Conservation (phyloP, 371 early-diverging fungal genomes). For the Conidiobolus incongruus region DNA sequence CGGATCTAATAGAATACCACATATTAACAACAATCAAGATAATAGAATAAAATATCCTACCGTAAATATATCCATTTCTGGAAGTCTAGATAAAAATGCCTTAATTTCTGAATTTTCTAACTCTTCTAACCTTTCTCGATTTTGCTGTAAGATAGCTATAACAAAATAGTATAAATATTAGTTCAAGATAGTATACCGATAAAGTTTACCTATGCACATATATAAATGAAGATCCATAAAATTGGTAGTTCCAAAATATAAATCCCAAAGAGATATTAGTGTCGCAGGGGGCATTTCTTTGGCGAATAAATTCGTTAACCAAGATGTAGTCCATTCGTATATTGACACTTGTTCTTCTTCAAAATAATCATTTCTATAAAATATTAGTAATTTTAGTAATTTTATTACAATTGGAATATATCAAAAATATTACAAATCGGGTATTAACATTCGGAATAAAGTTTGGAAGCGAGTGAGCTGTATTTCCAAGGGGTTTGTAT, state of each 20-base stretch:
- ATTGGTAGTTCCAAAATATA: conserved; percentile 47
- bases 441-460: conserved; percentile 42
- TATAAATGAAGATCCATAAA: conserved; percentile 54
- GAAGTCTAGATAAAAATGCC: neutral
- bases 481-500: conserved; percentile 33
- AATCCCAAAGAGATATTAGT: conserved; percentile 64
- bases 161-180: conserved; percentile 7
- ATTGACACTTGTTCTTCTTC: conserved; percentile 88
- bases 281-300: conserved; percentile 59
- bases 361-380: conserved; percentile 37
- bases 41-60: neutral
- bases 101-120: conserved; percentile 73
- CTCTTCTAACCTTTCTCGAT: conserved; percentile 64
- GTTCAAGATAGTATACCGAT: neutral
- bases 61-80: conserved; percentile 1
- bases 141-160: conserved; percentile 13
- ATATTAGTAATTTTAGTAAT: neutral
- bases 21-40: too few relatives aligned
- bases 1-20: neutral
- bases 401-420: neutral
- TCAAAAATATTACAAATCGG: conserved; percentile 33
- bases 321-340: conserved; percentile 76
- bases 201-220: conserved; percentile 34
- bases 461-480: conserved; percentile 49
- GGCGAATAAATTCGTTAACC: conserved; percentile 56